Percentiles rank a stretch among this genome's conserved stretches.
Conservation (phyloP, 371 early-diverging fungal species). For the Sporodiniella umbellata region DNA sequence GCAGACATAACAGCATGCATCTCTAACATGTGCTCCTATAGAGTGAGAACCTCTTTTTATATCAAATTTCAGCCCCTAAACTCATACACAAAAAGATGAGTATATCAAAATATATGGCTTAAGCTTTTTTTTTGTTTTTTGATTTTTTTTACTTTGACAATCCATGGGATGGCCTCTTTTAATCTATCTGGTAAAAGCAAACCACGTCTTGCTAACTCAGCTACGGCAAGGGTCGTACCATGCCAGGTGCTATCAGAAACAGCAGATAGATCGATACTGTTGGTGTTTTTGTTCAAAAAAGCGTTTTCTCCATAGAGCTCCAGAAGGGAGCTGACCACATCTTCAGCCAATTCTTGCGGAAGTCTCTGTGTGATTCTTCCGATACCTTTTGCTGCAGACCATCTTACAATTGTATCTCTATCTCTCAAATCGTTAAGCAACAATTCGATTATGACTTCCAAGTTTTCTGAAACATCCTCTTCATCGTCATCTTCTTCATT, state of each 20-base stretch:
- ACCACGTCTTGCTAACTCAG: slow-evolving; percentile 88
- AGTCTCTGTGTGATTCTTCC: slow-evolving; percentile 84
- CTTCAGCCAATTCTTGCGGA: slow-evolving; percentile 75
- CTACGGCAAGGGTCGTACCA: slow-evolving; percentile 89
- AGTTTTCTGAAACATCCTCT: slow-evolving; percentile 63
- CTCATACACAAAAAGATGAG: background rate
- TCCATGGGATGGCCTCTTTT: slow-evolving; percentile 73
- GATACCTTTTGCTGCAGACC: slow-evolving; percentile 95
- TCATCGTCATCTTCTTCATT: slow-evolving; percentile 52
- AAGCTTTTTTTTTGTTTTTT: background rate
- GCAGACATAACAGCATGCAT: slow-evolving; percentile 94
- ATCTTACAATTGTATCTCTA: slow-evolving; percentile 93
- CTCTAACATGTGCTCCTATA: slow-evolving; percentile 93
- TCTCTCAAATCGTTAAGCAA: slow-evolving; percentile 80
- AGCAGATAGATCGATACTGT: slow-evolving; percentile 65
- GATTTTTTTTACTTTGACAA: slow-evolving; percentile 42
- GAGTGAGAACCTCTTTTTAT: slow-evolving; percentile 83
- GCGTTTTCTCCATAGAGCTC: slow-evolving; percentile 74
- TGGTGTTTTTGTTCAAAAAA: slow-evolving; percentile 21
- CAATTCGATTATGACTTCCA: slow-evolving; percentile 78
- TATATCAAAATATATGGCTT: too few relatives aligned
- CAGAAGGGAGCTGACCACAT: slow-evolving; percentile 74
- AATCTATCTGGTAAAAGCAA: slow-evolving; percentile 72
- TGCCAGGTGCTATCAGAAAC: slow-evolving; percentile 94
- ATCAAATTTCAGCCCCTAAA: slow-evolving; percentile 82